Conservation (phyloP, 148 eudicot species). For the Salicornia ramosissima region DNA sequence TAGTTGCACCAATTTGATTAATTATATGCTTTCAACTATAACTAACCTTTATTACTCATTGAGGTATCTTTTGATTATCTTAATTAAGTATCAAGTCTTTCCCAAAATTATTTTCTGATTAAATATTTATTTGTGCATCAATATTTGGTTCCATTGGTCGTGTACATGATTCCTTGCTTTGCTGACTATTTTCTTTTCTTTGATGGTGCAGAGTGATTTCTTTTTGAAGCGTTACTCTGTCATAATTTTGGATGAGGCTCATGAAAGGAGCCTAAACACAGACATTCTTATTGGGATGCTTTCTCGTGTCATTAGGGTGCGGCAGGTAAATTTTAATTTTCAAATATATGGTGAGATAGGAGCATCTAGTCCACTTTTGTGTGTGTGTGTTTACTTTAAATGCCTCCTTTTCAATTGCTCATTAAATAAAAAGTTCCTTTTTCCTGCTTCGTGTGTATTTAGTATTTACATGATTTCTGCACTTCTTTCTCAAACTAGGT, state of each 20-base stretch:
- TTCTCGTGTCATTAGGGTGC: constrained; percentile 60
- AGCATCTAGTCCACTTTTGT: background rate
- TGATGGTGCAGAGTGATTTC: constrained; percentile 63
- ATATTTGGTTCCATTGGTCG: background rate
- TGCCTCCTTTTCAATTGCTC: background rate
- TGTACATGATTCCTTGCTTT: background rate
- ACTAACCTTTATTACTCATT: background rate
- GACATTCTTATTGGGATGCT: constrained; percentile 97
- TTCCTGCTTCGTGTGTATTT: too few relatives aligned
- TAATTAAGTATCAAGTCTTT: background rate
- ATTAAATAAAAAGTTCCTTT: too few relatives aligned
- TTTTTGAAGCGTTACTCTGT: constrained; percentile 68
- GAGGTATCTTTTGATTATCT: background rate
- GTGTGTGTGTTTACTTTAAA: background rate
- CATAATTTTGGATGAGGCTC: constrained; percentile 93
- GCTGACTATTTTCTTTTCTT: constrained; percentile 1
- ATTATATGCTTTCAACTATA: background rate
- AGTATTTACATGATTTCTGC: background rate
- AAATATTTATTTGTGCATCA: too few relatives aligned
- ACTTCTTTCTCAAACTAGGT: background rate
- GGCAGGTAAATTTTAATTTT: constrained; percentile 45
- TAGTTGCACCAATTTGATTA: background rate
- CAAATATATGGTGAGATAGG: background rate
- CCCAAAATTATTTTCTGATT: background rate
- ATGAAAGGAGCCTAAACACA: constrained; percentile 93